phyloP scores from a whole-genome alignment of 163 green algal genomes.

The Chlamydomonas reinhardtii region DNA sequence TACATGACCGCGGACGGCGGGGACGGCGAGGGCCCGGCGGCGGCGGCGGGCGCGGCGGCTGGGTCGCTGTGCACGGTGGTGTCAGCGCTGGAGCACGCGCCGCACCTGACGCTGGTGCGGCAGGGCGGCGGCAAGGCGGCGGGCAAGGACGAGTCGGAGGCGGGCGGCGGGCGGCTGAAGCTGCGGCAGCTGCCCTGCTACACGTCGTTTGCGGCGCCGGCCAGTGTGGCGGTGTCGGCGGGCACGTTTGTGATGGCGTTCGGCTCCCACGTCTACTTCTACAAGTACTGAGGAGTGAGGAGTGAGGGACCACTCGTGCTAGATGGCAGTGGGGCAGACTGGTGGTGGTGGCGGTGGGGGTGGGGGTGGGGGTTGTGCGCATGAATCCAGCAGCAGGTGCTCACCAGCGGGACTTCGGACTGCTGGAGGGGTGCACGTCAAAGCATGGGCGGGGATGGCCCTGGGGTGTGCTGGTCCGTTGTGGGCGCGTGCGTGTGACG shows the following conservation, averaged over 20 bases:
- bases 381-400: too few relatives aligned
- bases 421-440: too few relatives aligned
- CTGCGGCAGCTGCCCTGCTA: constrained; percentile 39
- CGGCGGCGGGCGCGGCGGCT: background rate
- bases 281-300: constrained; percentile 15
- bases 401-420: too few relatives aligned
- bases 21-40: background rate
- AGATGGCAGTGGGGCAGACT: background rate
- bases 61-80: constrained; percentile 29
- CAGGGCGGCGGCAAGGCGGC: constrained; percentile 7
- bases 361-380: too few relatives aligned
- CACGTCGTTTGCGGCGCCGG: constrained; percentile 27
- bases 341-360: too few relatives aligned
- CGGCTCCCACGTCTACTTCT: constrained; percentile 30
- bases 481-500: too few relatives aligned
- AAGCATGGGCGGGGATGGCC: too few relatives aligned
- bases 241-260: constrained; percentile 28
- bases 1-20: constrained; percentile 18
- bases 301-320: too few relatives aligned
- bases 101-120: constrained; percentile 37
- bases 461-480: too few relatives aligned
- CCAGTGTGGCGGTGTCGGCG: background rate
- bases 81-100: constrained; percentile 45
- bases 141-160: background rate
- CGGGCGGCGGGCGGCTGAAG: constrained; percentile 12